A percentile compares a stretch with the other conserved stretches of the same genome.
Conservation (phyloP, 495 filamentous ascomycete species). For the Tuber brumale region DNA sequence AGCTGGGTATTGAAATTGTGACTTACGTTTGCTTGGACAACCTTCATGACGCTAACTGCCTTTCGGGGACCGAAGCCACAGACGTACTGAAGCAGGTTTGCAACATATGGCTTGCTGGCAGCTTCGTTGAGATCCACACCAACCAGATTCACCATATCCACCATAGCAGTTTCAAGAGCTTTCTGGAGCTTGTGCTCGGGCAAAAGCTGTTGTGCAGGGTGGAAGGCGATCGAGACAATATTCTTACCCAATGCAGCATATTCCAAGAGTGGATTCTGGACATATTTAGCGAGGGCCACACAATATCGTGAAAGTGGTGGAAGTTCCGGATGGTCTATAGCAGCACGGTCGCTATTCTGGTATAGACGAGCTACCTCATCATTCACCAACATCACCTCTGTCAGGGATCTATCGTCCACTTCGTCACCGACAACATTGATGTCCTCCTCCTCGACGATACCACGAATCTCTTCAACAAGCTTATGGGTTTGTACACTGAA, state of each 20-base stretch:
- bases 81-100: slow-evolving; percentile 83
- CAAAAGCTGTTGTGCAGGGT: slow-evolving; percentile 79
- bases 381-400: slow-evolving; percentile 88
- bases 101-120: slow-evolving; percentile 60
- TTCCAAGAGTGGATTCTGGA: slow-evolving; percentile 91
- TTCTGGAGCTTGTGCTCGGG: slow-evolving; percentile 77
- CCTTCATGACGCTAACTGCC: slow-evolving; percentile 76
- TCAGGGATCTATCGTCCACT: slow-evolving; percentile 52
- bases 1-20: neutral
- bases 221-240: slow-evolving; percentile 76
- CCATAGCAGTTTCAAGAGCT: slow-evolving; percentile 84
- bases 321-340: slow-evolving; percentile 70
- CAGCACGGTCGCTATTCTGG: slow-evolving; percentile 78
- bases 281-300: slow-evolving; percentile 76
- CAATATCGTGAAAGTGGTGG: slow-evolving; percentile 75
- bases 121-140: slow-evolving; percentile 94
- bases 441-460: slow-evolving; percentile 65
- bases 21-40: slow-evolving; percentile 66
- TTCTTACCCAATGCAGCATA: slow-evolving; percentile 88
- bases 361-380: slow-evolving; percentile 94
- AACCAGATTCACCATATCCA: slow-evolving; percentile 95
- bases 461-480: slow-evolving; percentile 69
- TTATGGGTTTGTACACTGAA: slow-evolving; percentile 81
- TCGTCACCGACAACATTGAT: slow-evolving; percentile 59
- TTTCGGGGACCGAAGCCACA: slow-evolving; percentile 92